Conservation (phyloP, 768 basidiomycete species). For the Pisolithus albus region DNA sequence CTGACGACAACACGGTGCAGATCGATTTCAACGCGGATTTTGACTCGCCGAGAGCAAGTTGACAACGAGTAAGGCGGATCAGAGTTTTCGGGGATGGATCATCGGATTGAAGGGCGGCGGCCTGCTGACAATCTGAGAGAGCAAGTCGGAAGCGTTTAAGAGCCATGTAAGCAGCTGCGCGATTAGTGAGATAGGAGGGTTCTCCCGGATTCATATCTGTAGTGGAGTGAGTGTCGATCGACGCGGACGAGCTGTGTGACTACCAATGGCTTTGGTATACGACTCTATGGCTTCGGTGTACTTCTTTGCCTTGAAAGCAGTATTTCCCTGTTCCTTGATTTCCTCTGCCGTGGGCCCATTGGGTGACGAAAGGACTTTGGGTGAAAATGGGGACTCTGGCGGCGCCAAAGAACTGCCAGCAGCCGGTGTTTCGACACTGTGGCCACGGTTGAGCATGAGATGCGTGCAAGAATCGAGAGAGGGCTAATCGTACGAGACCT, state of each 20-base stretch:
- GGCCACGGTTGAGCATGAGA: neutral
- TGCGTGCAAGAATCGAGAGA: neutral
- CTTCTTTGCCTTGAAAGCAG: conserved; percentile 58
- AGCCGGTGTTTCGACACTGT: conserved; percentile 8
- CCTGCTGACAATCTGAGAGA: conserved; percentile 72
- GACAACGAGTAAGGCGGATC: conserved; percentile 76
- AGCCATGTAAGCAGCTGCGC: conserved; percentile 81
- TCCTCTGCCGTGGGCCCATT: conserved; percentile 41
- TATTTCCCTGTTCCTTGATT: conserved; percentile 72
- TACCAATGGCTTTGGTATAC: conserved; percentile 73
- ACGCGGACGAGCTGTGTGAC: conserved; percentile 18
- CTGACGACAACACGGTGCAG: conserved; percentile 51
- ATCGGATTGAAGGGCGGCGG: conserved; percentile 55
- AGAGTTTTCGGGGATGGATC: conserved; percentile 70
- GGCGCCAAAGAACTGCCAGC: conserved; percentile 7
- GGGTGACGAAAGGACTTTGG: conserved; percentile 8
- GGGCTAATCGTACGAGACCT: conserved; percentile 15
- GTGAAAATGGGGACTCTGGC: conserved; percentile 2
- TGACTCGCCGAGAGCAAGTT: conserved; percentile 69
- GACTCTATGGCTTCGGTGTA: conserved; percentile 66
- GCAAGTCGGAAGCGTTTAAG: conserved; percentile 71
- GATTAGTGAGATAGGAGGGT: conserved; percentile 76
- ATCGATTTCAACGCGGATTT: conserved; percentile 62
- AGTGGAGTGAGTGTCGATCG: conserved; percentile 3
- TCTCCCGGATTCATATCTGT: conserved; percentile 56